Evolutionary conservation across 257 asterid genomes (phyloP).

Genomic region (Solanum virginianum): DNA sequence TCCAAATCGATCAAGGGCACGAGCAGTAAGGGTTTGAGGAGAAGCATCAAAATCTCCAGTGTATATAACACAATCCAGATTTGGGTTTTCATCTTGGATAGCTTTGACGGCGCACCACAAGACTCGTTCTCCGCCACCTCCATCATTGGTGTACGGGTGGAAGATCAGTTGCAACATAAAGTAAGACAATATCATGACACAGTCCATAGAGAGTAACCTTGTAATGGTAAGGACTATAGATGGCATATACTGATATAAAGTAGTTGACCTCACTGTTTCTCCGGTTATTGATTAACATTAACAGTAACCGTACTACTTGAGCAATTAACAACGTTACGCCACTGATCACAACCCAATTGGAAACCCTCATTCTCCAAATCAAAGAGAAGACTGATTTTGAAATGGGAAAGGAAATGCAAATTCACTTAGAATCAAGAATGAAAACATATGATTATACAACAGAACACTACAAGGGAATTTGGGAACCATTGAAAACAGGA

Average conservation of each 20-base stretch:
- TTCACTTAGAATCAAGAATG: too few species aligned
- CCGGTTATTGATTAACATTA: constrained; percentile 14
- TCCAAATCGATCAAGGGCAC: constrained; percentile 80
- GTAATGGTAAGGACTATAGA: too few species aligned
- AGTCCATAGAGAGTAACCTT: too few species aligned
- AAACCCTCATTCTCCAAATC: too few species aligned
- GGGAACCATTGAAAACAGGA: too few species aligned
- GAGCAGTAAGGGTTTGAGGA: constrained; percentile 50
- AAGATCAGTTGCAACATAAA: constrained; percentile 17
- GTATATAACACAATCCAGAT: constrained; percentile 66
- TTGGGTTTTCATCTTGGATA: constrained; percentile 68
- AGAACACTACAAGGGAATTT: too few species aligned
- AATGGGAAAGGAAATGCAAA: too few species aligned
- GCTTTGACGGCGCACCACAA: constrained; percentile 97
- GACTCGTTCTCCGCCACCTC: constrained; percentile 99
- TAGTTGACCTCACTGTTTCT: constrained; percentile 19
- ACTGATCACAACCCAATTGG: neutral
- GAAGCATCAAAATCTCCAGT: constrained; percentile 88
- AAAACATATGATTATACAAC: too few species aligned
- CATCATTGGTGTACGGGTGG: constrained; percentile 92
- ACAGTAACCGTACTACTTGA: neutral
- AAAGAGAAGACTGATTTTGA: too few species aligned
- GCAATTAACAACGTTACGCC: neutral
- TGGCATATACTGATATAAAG: neutral
- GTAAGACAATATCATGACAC: too few species aligned